phyloP scores from a whole-genome alignment of 306 rosid genomes.

The Luffa acutangula region DNA sequence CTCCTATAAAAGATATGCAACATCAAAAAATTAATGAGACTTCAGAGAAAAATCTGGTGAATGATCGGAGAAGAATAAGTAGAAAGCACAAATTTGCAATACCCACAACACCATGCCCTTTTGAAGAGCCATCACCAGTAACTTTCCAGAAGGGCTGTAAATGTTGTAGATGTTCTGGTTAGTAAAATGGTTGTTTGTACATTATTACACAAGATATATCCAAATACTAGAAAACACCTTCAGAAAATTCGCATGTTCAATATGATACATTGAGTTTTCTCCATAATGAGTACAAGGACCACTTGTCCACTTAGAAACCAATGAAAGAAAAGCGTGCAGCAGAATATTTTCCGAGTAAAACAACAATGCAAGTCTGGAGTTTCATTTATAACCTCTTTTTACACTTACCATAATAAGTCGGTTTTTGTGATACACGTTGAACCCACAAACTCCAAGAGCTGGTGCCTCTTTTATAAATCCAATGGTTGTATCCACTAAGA shows the following conservation, averaged over 20 bases:
- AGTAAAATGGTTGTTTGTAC: conserved; percentile 19
- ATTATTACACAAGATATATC: conserved; percentile 6
- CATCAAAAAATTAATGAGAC: conserved; percentile 14
- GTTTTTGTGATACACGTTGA: conserved; percentile 84
- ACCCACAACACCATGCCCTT: conserved; percentile 84
- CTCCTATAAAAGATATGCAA: conserved; percentile 34
- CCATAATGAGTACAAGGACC: background rate
- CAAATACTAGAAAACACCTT: background rate
- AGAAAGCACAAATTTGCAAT: conserved; percentile 22
- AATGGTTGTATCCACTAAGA: conserved; percentile 43
- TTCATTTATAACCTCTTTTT: conserved; percentile 5
- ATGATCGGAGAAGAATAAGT: background rate
- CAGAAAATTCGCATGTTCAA: background rate
- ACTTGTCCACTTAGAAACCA: background rate
- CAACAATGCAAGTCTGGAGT: conserved; percentile 1
- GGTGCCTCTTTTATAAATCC: conserved; percentile 82
- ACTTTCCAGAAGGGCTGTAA: conserved; percentile 95
- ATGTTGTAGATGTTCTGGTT: conserved; percentile 12
- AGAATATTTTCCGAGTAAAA: background rate
- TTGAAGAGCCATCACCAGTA: conserved; percentile 45
- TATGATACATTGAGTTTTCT: background rate
- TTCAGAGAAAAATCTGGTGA: conserved; percentile 7
- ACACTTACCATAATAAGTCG: conserved; percentile 83
- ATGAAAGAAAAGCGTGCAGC: background rate
- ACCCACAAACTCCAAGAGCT: conserved; percentile 49